Evolutionary conservation across 345 rosid genomes (phyloP), one percentile per base, ranked within the genome.

Genomic region (Camelina neglecta): DNA sequence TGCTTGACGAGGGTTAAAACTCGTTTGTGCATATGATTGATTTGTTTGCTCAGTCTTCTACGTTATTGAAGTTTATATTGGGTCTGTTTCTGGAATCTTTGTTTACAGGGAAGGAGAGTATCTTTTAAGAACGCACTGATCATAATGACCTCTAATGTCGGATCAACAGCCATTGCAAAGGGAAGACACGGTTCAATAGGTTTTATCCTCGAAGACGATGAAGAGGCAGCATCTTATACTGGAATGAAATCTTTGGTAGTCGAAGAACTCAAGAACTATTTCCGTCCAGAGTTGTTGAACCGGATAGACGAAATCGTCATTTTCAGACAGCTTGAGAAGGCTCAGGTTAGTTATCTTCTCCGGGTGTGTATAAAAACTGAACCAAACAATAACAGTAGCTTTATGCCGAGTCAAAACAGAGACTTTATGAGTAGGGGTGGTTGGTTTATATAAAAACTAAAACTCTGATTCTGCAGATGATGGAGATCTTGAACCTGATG

Each of bases 271-370:
- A 92, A 92, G 77, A 76, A 80, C 68, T 95, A 88, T 70, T 95
- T 95, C 80, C 92, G 97, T 64, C 99, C 99, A 0, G 99, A 95
- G 86, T 78, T 95, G 65, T 89, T 95, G 81, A 95, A 95, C 86
- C 85, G 99, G 81, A 85, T 95, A 11, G 97, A 95, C 74, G 99
- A 95, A 85, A 81, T 95, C 48, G 93, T 95, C n/a, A 90, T 95
- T 63, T 95, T 95, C 83, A 86, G 81, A 33, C 75, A 93, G 76
- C 97, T 95, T 1, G 88, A 89, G 82, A 87, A 86, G 83, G 62
- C 81, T 83, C 99, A 92, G 99, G 99, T 95, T 81, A 71, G 90
- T 76, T 50, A n/a, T 45, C 23, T 57, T 51, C 62, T 60, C 10
- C 39, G 66, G 55, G 13, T 26, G 8, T 11, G 23, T n/a, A 15